These are phyloP conservation scores for Chalara sp. DNA, from an alignment of 2,329 filamentous ascomycete species.

Conservation along the genomic window DNA sequence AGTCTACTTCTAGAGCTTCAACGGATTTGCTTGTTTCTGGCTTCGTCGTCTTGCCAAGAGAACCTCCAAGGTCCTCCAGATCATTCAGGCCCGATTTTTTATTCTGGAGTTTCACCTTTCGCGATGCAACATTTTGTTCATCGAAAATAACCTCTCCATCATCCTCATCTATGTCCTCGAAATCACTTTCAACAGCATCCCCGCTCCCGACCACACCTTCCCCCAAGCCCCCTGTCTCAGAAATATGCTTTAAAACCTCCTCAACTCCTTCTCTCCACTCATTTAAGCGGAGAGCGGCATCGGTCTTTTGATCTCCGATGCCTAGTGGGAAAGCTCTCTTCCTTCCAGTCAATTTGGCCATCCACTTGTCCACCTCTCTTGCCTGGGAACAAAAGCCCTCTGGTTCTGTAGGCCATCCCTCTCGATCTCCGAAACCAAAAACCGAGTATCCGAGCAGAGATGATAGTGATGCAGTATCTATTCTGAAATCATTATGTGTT, in stretches of 20 bases:
- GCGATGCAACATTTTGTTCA: conserved; percentile 36
- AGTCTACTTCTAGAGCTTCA: conserved; percentile 70
- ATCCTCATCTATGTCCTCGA: conserved; percentile 58
- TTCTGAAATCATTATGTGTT: conserved; percentile 93
- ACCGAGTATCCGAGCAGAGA: conserved; percentile 79
- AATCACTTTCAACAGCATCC: conserved; percentile 77
- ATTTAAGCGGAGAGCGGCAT: conserved; percentile 56
- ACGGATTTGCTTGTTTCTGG: conserved; percentile 21
- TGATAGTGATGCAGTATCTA: conserved; percentile 80
- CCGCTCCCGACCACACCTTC: conserved; percentile 73
- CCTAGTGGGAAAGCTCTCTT: conserved; percentile 87
- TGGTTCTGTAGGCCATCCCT: conserved; percentile 85
- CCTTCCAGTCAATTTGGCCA: conserved; percentile 85
- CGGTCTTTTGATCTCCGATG: conserved; percentile 77
- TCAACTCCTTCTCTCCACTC: conserved; percentile 76
- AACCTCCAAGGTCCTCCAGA: conserved; percentile 74
- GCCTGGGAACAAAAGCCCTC: conserved; percentile 93
- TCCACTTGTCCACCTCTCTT: conserved; percentile 86
- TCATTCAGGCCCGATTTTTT: conserved; percentile 59
- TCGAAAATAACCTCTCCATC: conserved; percentile 46
- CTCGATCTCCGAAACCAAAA: conserved; percentile 86
- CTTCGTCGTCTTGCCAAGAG: conserved; percentile 43
- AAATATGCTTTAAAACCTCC: conserved; percentile 62
- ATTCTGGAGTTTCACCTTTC: conserved; percentile 28
- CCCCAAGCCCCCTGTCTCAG: conserved; percentile 49